These are phyloP conservation scores for Malassezia cuniculi DNA, from an alignment of 1,284 basidiomycete genomes.

Conservation along the genomic window DNA sequence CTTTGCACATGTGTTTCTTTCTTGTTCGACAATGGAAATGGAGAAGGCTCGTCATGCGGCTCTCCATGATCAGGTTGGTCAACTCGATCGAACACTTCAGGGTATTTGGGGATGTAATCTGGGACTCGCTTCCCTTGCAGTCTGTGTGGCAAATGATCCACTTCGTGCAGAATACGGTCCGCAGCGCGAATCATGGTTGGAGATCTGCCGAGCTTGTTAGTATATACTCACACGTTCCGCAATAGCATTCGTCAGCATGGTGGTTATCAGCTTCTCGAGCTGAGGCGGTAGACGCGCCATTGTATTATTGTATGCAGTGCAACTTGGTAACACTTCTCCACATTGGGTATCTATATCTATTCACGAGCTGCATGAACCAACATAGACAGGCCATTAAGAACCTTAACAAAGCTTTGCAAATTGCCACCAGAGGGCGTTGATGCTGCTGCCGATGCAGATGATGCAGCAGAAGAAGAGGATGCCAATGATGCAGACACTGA, in stretches of 20 bases:
- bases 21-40: constrained; percentile 9
- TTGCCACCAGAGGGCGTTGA: no score
- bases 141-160: constrained; percentile 10
- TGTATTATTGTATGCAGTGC: no score
- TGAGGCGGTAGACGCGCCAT: neutral
- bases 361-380: constrained; percentile 21
- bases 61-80: constrained; percentile 7
- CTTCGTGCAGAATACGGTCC: constrained; percentile 12
- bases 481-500: no score
- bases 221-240: constrained; percentile 6
- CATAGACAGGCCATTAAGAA: constrained; percentile 34
- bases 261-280: constrained; percentile 7
- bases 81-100: neutral
- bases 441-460: no score
- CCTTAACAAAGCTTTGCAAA: constrained; percentile 33
- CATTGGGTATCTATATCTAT: no score
- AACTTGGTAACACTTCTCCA: no score
- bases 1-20: no score
- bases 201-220: constrained; percentile 8
- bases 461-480: no score
- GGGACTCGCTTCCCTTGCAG: constrained; percentile 9
- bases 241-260: constrained; percentile 1
- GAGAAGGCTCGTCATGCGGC: constrained; percentile 11
- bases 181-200: constrained; percentile 4
- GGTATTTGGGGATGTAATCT: neutral